These are phyloP conservation scores for Mitragyna speciosa DNA, from an alignment of 257 asterid genomes.

Conservation along the genomic window DNA sequence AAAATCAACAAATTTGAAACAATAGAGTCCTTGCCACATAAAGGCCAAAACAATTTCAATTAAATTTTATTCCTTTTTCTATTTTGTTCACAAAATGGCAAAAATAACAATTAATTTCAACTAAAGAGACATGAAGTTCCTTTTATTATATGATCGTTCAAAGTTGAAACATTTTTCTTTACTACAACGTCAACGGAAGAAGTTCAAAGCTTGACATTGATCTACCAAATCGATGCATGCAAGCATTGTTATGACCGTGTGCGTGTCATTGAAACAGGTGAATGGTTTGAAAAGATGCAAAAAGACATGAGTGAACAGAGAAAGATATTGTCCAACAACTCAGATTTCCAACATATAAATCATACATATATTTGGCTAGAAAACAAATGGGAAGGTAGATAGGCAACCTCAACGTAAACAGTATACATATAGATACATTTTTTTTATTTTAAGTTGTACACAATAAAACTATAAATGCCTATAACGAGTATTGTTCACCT, in stretches of 20 bases:
- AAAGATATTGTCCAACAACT: conserved; percentile 8
- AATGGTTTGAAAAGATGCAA: conserved; percentile 21
- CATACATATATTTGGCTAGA: neutral
- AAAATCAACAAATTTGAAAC: no score
- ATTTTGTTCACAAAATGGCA: no score
- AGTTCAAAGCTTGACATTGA: conserved; percentile 14
- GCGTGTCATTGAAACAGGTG: conserved; percentile 10
- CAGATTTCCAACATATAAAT: neutral
- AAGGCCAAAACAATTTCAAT: no score
- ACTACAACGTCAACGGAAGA: neutral
- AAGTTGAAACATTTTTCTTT: neutral
- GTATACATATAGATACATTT: no score
- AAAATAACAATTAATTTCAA: neutral
- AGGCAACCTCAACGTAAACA: no score
- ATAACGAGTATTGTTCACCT: no score
- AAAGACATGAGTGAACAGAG: conserved; percentile 13
- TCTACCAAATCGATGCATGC: neutral
- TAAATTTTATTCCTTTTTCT: no score
- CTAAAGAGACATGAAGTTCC: conserved; percentile 3
- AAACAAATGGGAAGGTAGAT: no score
- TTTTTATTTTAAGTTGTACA: no score
- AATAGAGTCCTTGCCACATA: no score
- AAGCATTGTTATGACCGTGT: conserved; percentile 9
- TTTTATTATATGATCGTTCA: neutral
- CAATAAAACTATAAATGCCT: no score